Base-by-base conservation (phyloP, 306 rosid species). In the Cucurbita ficifolia region DNA sequence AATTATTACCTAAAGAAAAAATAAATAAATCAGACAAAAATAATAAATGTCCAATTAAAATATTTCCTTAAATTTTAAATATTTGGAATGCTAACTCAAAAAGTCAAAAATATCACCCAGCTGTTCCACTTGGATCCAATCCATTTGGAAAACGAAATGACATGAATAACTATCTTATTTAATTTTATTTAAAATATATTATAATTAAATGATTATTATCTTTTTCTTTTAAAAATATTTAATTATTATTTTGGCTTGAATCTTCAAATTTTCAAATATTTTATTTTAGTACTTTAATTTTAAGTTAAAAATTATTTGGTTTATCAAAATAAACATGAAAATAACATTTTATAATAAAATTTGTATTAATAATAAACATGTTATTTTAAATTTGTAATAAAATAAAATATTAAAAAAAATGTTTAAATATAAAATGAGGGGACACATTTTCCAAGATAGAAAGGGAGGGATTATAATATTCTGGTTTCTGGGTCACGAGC, bases 401-500 rank as follows among this genome's bases (percentile, higher is more conserved):
- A 24, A 24, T 24, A 24, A 29, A 29, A 22, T 22, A 22, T 22
- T 22, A 0, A 22, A 22, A 22, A 22, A 22, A 22, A 29, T 29
- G 33, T 29, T 29, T 29, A 29, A 29, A 29, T 29, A 10, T 42
- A 45, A 18, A 72, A 58, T 4, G 56, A 58, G 72, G 70, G 78
- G 43, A 50, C 89, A 80, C 86, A 81, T 86, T 81, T 86, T 78
- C 86, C 88, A 45, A 78, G 82, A 59, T 24, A 48, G 57, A 18
- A 21, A 38, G 24, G 24, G 52, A 59, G 69, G 78, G 79, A 79
- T 76, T 56, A 74, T 49, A 62, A 48, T 76, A 48, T 55, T 46
- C 70, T 52, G 67, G 35, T 43, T 83, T 77, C 52, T 50, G 73
- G 82, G 83, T 75, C 67, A 51, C 83, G 72, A 78, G 89, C 92